Conservation (phyloP, 176 grass and related monocot species). For the Poa annua region DNA sequence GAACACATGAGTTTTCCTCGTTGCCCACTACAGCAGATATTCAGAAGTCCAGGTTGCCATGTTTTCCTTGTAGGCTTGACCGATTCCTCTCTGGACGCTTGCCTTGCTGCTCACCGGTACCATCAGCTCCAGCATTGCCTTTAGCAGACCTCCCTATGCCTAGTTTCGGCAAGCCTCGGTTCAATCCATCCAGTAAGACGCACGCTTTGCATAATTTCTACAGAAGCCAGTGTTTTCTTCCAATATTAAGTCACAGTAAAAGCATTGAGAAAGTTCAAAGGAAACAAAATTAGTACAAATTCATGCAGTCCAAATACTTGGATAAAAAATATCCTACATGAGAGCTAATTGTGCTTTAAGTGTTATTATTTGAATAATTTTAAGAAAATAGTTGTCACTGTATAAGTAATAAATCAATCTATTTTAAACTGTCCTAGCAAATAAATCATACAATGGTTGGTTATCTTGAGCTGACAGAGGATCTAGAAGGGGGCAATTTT, state of each 20-base stretch:
- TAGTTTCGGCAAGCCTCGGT: constrained; percentile 82
- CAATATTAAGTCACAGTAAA: constrained; percentile 5
- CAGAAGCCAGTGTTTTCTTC: constrained; percentile 29
- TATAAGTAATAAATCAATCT: background rate
- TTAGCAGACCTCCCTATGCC: constrained; percentile 74
- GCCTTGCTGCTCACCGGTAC: constrained; percentile 31
- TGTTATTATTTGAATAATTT: constrained; percentile 8
- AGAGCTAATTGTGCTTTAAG: background rate
- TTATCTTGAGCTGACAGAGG: background rate
- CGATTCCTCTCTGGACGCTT: constrained; percentile 39
- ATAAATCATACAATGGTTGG: background rate
- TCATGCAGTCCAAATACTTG: background rate
- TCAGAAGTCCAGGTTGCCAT: constrained; percentile 73
- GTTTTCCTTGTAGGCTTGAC: constrained; percentile 64
- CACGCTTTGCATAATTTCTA: constrained; percentile 96
- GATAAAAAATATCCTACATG: background rate
- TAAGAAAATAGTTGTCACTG: background rate
- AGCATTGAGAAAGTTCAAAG: background rate
- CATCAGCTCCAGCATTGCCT: constrained; percentile 32
- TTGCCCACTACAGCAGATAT: background rate
- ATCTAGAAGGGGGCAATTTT: background rate
- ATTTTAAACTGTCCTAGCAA: background rate
- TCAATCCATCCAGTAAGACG: constrained; percentile 80
- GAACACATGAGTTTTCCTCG: background rate
- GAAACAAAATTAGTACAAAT: background rate